These are phyloP conservation scores for Peronospora farinosa DNA, from an alignment of 352 stramenopile genomes.

Conservation along the genomic window DNA sequence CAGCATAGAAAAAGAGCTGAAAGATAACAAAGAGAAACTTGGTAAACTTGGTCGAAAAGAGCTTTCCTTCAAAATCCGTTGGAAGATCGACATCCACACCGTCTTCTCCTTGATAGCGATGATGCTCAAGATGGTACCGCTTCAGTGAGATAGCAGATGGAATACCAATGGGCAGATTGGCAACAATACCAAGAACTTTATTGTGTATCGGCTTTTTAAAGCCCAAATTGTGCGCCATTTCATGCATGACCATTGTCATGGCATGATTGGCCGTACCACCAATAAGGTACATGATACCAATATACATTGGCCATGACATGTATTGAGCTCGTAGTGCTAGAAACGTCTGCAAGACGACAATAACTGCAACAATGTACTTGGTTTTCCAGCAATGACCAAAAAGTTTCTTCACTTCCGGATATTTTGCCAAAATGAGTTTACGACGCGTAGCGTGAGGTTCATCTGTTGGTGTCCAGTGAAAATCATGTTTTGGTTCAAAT, in stretches of 20 bases:
- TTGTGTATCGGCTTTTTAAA: conserved; percentile 90
- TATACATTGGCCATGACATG: conserved; percentile 55
- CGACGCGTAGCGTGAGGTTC: conserved; percentile 84
- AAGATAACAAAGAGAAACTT: conserved; percentile 92
- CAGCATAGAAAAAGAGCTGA: conserved; percentile 91
- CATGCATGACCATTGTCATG: conserved; percentile 94
- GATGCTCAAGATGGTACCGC: conserved; percentile 96
- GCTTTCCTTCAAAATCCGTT: conserved; percentile 82
- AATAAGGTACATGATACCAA: conserved; percentile 78
- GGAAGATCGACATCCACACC: conserved; percentile 93
- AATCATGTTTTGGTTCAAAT: conserved; percentile 46
- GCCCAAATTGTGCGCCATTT: conserved; percentile 94
- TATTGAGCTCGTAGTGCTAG: conserved; percentile 62
- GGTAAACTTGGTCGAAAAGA: conserved; percentile 80
- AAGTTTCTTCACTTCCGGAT: conserved; percentile 88
- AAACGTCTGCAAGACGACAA: conserved; percentile 79
- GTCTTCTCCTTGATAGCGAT: conserved; percentile 93
- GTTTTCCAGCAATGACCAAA: conserved; percentile 81
- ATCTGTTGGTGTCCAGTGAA: conserved; percentile 79
- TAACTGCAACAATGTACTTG: conserved; percentile 79
- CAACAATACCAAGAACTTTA: conserved; percentile 86
- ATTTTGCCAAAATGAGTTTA: conserved; percentile 79
- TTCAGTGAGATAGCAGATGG: conserved; percentile 92
- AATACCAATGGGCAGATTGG: conserved; percentile 91
- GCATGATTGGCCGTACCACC: conserved; percentile 91